Percentiles rank a stretch among this genome's conserved stretches.
These are phyloP conservation scores for Imleria badia DNA, from an alignment of 768 basidiomycete genomes.

Conservation along the genomic window DNA sequence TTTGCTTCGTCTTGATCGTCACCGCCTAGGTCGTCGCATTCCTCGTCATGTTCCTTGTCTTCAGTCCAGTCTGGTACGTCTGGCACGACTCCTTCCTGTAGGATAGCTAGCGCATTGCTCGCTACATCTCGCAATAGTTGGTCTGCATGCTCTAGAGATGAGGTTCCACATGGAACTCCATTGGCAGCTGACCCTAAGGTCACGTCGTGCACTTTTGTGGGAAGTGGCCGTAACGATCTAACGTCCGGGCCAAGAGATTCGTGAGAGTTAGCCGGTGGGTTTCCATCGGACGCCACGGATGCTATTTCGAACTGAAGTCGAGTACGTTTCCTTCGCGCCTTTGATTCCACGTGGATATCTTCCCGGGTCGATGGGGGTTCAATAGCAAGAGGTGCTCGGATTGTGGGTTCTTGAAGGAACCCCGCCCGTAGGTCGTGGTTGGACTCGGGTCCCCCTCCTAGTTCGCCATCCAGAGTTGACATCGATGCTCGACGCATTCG, in stretches of 20 bases:
- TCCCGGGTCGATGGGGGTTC: background rate
- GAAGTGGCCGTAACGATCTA: constrained; percentile 24
- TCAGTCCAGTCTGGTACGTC: constrained; percentile 27
- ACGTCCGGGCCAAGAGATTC: constrained; percentile 18
- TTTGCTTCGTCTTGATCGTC: constrained; percentile 9
- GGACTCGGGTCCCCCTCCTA: background rate
- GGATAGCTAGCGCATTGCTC: constrained; percentile 11
- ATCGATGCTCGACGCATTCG: constrained; percentile 11
- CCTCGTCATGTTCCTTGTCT: constrained; percentile 20
- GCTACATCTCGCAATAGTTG: constrained; percentile 20
- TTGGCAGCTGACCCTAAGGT: background rate
- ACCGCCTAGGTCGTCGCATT: constrained; percentile 3
- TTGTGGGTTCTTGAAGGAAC: background rate
- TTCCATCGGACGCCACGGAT: background rate
- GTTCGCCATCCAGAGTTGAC: background rate
- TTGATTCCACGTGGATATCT: background rate
- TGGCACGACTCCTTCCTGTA: constrained; percentile 3
- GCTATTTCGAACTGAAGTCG: constrained; percentile 18
- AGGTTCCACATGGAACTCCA: background rate
- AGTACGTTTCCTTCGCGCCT: constrained; percentile 17
- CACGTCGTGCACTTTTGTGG: constrained; percentile 11
- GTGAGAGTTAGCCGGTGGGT: background rate
- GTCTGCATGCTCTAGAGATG: constrained; percentile 16
- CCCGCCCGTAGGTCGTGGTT: background rate
- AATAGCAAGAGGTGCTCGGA: background rate